Evolutionary conservation across 495 filamentous ascomycete genomes (phyloP), one percentile per base, ranked within the genome.

Genomic region (Pyrenopolyporus hunteri): DNA sequence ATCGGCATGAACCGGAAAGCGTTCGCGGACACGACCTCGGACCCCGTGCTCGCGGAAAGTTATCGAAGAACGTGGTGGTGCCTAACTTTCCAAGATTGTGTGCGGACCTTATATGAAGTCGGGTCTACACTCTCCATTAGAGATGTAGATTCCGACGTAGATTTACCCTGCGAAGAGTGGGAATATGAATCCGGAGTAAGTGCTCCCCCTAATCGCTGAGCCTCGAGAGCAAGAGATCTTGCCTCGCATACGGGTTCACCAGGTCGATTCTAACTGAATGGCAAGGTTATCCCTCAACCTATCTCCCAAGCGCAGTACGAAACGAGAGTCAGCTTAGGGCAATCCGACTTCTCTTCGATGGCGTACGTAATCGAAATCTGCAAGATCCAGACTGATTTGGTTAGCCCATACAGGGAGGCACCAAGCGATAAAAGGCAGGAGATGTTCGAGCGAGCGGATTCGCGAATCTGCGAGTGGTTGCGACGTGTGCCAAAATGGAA

Each of bases 61-160:
- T 80, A 86, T 71, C 79, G 89, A 50, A 78, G 89, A 22, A 91
- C 88, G 6, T 91, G 86, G 85, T 93, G 89, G 89, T 83, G 87
- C 51, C 67, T 92, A 33, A 91, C 85, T 60, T 80, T 88, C 19
- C 79, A 87, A n/a, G 88, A 91, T 35, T 77, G 74, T n/a, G 59
- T 70, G 66, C 64, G 73, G 43, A 63, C 70, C 62, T 67, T 71
- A 28, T 66, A 68, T n/a, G 58, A 73, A 54, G 51, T 39, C 59
- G 76, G 28, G 19, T 23, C 51, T 35, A 46, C 36, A 20, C 57
- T 35, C 7, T 37, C 48, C 35, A 52, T 62, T 35, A 54, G 72
- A 48, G 59, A 72, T 11, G 69, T 84, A 17, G 74, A 77, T 13
- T 70, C 74, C 13, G 78, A 80, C 10, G 78, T 80, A 25, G 80